Evolutionary conservation across 2,329 filamentous ascomycete genomes (phyloP).

Genomic region (Cladobotryum protrusum): DNA sequence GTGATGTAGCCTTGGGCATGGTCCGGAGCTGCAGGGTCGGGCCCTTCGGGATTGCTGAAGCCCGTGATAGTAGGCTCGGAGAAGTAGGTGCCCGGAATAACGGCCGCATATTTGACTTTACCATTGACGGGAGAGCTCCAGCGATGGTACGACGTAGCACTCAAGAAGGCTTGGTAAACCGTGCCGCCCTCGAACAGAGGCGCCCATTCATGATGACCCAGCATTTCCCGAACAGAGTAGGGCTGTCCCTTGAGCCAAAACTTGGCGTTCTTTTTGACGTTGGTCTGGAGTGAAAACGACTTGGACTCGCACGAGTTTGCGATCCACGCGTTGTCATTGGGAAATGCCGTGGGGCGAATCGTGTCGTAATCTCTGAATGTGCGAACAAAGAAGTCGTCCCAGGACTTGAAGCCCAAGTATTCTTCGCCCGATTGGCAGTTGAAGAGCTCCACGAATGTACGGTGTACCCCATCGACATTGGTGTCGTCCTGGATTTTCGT

Average conservation of each 20-base stretch:
- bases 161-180: slow-evolving; percentile 62
- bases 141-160: slow-evolving; percentile 57
- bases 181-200: slow-evolving; percentile 52
- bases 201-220: slow-evolving; percentile 43
- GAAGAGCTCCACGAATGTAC: slow-evolving; percentile 16
- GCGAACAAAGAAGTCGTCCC: slow-evolving; percentile 60
- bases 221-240: slow-evolving; percentile 56
- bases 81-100: slow-evolving; percentile 57
- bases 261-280: slow-evolving; percentile 45
- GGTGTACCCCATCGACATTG: slow-evolving; percentile 10
- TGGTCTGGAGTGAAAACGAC: slow-evolving; percentile 40
- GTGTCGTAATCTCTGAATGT: slow-evolving; percentile 31
- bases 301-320: slow-evolving; percentile 58
- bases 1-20: slow-evolving; percentile 56
- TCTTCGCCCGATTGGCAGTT: slow-evolving; percentile 14
- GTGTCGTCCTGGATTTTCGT: slow-evolving; percentile 14
- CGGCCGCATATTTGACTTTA: slow-evolving; percentile 44
- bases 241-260: slow-evolving; percentile 64
- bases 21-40: slow-evolving; percentile 15
- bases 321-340: slow-evolving; percentile 28
- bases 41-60: slow-evolving; percentile 9
- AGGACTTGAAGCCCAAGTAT: slow-evolving; percentile 48
- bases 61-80: slow-evolving; percentile 35
- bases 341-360: slow-evolving; percentile 47
- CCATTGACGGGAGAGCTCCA: slow-evolving; percentile 61